Evolutionary conservation across 2,329 filamentous ascomycete species (phyloP).

Genomic region (Pseudogymnoascus verrucosus): DNA sequence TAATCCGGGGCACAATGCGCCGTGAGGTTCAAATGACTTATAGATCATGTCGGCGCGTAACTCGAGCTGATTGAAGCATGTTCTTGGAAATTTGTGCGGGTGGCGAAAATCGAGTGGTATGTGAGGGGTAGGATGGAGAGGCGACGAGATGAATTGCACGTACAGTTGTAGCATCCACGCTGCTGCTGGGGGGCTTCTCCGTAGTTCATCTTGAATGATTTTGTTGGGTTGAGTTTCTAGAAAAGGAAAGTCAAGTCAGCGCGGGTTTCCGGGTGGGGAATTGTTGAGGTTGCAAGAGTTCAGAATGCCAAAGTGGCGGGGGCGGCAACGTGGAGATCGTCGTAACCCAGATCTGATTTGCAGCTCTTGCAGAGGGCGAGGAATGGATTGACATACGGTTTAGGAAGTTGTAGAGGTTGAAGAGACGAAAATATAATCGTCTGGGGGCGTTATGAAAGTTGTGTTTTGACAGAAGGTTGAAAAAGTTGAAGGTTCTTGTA

Average conservation of each 20-base stretch:
- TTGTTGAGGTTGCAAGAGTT: conserved; percentile 3
- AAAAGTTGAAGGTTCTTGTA: conserved; percentile 7
- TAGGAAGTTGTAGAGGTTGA: not conserved
- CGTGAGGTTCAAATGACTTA: not conserved
- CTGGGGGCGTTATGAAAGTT: not conserved
- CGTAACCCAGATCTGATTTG: not conserved
- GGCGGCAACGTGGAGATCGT: conserved; percentile 1
- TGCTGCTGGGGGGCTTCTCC: conserved; percentile 22
- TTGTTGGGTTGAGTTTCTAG: conserved; percentile 5
- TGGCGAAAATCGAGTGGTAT: not conserved
- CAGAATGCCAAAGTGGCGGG: not conserved
- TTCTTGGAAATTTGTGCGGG: not conserved
- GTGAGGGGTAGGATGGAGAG: not conserved
- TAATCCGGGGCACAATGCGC: not conserved
- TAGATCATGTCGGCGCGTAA: not conserved
- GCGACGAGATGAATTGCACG: conserved; percentile 25
- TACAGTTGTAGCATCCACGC: conserved; percentile 44
- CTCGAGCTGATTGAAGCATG: not conserved
- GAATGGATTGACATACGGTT: not conserved
- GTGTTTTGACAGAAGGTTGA: not conserved
- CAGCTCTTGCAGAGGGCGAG: not conserved
- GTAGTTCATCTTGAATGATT: conserved; percentile 25
- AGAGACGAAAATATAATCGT: conserved; percentile 8
- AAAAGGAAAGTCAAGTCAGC: not conserved
- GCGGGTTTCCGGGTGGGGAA: not conserved